Evolutionary conservation across 23 red algal species (phyloP).

Genomic region (Porphyridium purpureum): DNA sequence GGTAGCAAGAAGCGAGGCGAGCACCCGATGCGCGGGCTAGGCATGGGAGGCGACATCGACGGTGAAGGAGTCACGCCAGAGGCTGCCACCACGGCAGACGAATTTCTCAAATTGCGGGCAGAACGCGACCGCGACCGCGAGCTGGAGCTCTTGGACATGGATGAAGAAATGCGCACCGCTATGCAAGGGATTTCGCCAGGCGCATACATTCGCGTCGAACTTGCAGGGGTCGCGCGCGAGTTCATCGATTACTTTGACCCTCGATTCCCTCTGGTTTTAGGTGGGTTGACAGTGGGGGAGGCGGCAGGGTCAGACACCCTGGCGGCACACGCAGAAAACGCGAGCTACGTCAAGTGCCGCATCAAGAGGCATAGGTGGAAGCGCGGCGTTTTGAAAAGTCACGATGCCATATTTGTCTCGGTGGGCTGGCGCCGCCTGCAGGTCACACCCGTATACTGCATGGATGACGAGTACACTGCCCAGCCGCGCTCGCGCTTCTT

Average conservation of each 20-base stretch:
- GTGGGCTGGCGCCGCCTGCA: constrained; percentile 93
- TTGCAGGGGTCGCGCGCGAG: constrained; percentile 64
- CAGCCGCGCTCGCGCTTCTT: constrained; percentile 52
- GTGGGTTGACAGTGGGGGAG: constrained; percentile 37
- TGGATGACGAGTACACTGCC: constrained; percentile 54
- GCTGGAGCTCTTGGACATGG: constrained; percentile 32
- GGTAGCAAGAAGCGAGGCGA: too few species aligned
- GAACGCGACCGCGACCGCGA: too few species aligned
- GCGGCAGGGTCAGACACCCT: too few species aligned
- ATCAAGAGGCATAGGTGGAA: constrained; percentile 81
- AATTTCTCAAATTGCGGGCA: constrained; percentile 3
- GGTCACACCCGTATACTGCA: constrained; percentile 63
- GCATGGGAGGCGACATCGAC: not conserved
- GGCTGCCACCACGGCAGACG: not conserved
- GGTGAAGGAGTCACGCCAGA: not conserved
- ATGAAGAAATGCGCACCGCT: constrained; percentile 24
- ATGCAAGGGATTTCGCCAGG: constrained; percentile 75
- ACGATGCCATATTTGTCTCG: constrained; percentile 73
- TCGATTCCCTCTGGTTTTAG: constrained; percentile 35
- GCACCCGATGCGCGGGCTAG: constrained; percentile 14
- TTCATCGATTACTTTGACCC: constrained; percentile 84
- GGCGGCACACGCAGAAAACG: constrained; percentile 43
- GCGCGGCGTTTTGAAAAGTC: constrained; percentile 73
- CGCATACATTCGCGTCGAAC: constrained; percentile 77
- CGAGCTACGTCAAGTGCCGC: constrained; percentile 44